A percentile compares a stretch with the other conserved stretches of the same genome.
These are phyloP conservation scores for Cadophora gregata DNA, from an alignment of 2,329 filamentous ascomycete species.

Conservation along the genomic window DNA sequence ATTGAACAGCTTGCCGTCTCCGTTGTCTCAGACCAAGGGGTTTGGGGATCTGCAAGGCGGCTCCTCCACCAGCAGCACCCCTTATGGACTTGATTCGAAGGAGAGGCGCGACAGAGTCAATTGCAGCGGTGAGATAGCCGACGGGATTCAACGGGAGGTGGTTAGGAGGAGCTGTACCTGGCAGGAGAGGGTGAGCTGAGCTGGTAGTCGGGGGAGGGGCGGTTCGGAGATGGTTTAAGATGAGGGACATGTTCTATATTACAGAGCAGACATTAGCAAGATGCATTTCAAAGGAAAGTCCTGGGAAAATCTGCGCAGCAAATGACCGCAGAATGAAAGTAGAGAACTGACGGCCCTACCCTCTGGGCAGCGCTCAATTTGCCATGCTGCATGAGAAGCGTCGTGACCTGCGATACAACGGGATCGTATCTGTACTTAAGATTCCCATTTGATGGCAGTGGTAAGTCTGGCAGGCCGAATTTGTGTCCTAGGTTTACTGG, in stretches of 20 bases:
- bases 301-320: constrained; percentile 28
- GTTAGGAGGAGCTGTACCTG: constrained; percentile 75
- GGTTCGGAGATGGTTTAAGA: constrained; percentile 85
- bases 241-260: constrained; percentile 77
- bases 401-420: constrained; percentile 84
- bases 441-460: constrained; percentile 65
- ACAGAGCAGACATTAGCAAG: constrained; percentile 25
- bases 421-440: constrained; percentile 86
- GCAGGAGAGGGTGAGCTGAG: constrained; percentile 72
- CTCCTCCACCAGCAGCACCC: constrained; percentile 85
- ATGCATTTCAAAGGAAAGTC: neutral
- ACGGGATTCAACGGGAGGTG: constrained; percentile 89
- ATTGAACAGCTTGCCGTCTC: constrained; percentile 78
- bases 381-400: constrained; percentile 88
- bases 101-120: constrained; percentile 92
- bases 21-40: constrained; percentile 79
- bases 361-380: constrained; percentile 90
- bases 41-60: constrained; percentile 79
- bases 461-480: constrained; percentile 73
- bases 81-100: constrained; percentile 78
- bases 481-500: constrained; percentile 53
- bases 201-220: constrained; percentile 79
- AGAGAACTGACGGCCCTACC: constrained; percentile 55
- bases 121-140: constrained; percentile 84
- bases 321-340: constrained; percentile 35